Percentiles rank a stretch among this genome's conserved stretches.
phyloP scores from a whole-genome alignment of 2,329 filamentous ascomycete genomes.

The Calonectria naviculata region DNA sequence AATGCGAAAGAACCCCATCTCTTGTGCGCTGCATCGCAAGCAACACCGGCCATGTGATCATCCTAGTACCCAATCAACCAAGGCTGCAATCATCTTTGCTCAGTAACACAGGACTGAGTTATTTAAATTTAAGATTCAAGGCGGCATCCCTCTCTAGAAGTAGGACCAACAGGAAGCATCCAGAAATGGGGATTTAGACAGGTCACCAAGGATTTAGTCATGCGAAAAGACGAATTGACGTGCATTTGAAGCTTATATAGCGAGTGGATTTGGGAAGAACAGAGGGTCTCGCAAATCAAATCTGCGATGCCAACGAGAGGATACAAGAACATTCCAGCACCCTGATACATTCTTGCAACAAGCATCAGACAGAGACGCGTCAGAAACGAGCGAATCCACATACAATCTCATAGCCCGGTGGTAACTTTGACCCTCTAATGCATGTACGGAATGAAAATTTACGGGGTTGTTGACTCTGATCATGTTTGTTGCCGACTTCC shows the following conservation, averaged over 20 bases:
- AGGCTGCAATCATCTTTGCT: neutral
- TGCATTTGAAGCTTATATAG: neutral
- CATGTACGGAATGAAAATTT: conserved; percentile 38
- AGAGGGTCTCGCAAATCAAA: neutral
- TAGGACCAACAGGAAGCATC: too few species aligned
- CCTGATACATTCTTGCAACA: neutral
- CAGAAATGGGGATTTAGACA: too few species aligned
- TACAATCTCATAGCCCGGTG: conserved; percentile 30
- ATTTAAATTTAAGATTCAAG: neutral
- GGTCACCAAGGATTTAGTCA: neutral
- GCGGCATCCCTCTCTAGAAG: neutral
- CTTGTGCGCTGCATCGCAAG: neutral
- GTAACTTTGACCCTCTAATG: conserved; percentile 26
- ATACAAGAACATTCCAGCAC: neutral
- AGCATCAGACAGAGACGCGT: neutral
- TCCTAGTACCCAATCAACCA: neutral
- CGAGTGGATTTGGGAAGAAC: neutral
- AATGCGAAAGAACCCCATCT: neutral
- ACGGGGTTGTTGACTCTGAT: conserved; percentile 17
- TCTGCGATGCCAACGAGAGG: neutral
- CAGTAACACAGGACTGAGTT: neutral
- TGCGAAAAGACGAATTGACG: neutral
- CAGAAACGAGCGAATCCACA: neutral
- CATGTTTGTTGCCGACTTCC: conserved; percentile 15
- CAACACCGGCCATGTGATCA: neutral